Base-by-base conservation (phyloP, 257 asterid genomes). In the Przewalskia tangutica region DNA sequence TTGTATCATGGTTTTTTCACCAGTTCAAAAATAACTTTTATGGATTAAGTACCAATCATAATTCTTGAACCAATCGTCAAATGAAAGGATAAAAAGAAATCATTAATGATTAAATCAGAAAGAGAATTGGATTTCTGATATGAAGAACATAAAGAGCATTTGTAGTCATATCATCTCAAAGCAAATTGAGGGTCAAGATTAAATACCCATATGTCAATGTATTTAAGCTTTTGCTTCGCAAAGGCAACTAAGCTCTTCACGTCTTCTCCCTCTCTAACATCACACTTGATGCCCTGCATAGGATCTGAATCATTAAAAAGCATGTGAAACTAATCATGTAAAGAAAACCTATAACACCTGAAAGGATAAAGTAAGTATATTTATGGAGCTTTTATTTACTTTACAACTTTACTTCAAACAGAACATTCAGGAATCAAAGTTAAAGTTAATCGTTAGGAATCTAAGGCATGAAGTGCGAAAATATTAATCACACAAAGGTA, bases 161-260 rank as follows among this genome's bases (percentile, higher is more conserved):
- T 0, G 23, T 6, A 48, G 18, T 64, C 38, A 17, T 48, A 17
- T 82, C 58, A 65, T 14, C 44, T 36, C 16, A 75, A 75, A 20
- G 68, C 77, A 83, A 86, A 83, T 68, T 79, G 76, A 56, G 60
- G 48, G 32, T 14, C 23, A 53, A 75, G 76, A 73, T 44, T 34
- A 71, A 55, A 59, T 92, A 95, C 99, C 99, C 99, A 95, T 88
- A 95, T 87, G 83, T 95, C 99, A 77, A 95, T 88, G 90, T 91
- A 88, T 82, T 87, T 84, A 51, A 95, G 93, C 42, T 90, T 86
- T 79, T 90, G 87, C 83, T 93, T 91, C 2, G 98, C 93, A 90
- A 92, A 95, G 70, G 90, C 80, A 85, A 92, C 98, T 86, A 95
- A 87, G 78, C 87, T 90, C 92, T 89, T 93, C 83, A 95, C 97